Percentiles rank a stretch among this genome's conserved stretches.
Evolutionary conservation across 2,329 filamentous ascomycete species (phyloP).

Genomic region (Cyphellophora attinorum): DNA sequence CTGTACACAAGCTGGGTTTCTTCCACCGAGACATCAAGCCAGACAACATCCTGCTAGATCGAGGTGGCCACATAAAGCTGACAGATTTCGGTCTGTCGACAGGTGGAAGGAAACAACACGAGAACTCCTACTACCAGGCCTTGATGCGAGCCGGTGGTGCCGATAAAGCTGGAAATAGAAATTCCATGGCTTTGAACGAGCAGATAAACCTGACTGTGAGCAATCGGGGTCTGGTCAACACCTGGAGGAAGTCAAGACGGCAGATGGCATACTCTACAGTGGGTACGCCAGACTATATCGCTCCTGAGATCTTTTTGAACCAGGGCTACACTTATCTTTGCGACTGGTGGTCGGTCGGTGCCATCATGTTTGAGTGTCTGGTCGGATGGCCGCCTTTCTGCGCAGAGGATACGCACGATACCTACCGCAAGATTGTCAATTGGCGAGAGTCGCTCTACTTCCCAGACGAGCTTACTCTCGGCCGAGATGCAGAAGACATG

Average conservation of each 20-base stretch:
- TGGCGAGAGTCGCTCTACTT: conserved; percentile 95
- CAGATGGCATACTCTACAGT: conserved; percentile 98
- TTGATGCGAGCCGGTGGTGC: conserved; percentile 71
- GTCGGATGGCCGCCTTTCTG: conserved; percentile 99
- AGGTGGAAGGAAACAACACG: conserved; percentile 94
- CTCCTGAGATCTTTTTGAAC: conserved; percentile 93
- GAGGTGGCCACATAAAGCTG: conserved; percentile 92
- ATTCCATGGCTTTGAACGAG: conserved; percentile 81
- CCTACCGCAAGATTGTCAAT: conserved; percentile 98
- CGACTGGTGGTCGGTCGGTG: conserved; percentile 98
- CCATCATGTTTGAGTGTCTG: conserved; percentile 99
- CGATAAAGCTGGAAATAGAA: conserved; percentile 66
- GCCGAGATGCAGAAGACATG: conserved; percentile 79
- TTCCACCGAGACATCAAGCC: conserved; percentile 99
- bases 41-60: conserved; percentile 93
- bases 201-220: conserved; percentile 97
- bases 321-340: conserved; percentile 95
- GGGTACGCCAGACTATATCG: conserved; percentile 96
- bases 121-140: conserved; percentile 97
- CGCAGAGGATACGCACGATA: conserved; percentile 93
- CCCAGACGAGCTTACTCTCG: conserved; percentile 85
- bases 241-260: conserved; percentile 91
- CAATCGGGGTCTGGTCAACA: conserved; percentile 96
- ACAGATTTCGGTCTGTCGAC: conserved; percentile 97
- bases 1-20: conserved; percentile 94